phyloP scores from a whole-genome alignment of 257 asterid species.

The Forsythia viridissima region DNA sequence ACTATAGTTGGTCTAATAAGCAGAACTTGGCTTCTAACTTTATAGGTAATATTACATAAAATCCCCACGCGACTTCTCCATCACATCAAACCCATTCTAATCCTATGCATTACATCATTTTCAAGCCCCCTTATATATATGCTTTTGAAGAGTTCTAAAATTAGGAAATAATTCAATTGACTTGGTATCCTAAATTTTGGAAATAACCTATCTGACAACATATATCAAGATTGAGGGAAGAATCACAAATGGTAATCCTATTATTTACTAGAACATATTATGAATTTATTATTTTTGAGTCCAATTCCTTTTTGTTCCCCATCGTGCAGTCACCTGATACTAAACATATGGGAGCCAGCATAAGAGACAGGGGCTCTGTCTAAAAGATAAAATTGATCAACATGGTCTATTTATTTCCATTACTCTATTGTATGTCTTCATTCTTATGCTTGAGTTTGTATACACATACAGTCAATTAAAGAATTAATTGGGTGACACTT shows the following conservation, averaged over 20 bases:
- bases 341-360: not conserved
- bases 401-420: not conserved
- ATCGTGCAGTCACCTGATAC: not conserved
- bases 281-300: not conserved
- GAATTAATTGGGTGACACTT: not conserved
- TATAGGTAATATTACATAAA: not conserved
- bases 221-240: not conserved
- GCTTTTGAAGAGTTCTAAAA: not conserved
- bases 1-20: not conserved
- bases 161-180: not conserved
- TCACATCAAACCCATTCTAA: not conserved
- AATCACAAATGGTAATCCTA: not conserved
- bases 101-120: not conserved
- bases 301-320: not conserved
- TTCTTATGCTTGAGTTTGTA: slow-evolving; percentile 11
- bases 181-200: not conserved
- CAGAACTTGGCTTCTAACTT: not conserved
- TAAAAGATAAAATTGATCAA: not conserved
- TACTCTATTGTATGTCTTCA: slow-evolving; percentile 4
- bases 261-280: not conserved
- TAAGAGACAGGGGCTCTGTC: not conserved
- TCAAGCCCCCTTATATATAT: not conserved
- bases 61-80: not conserved
- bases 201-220: not conserved
- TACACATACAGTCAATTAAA: not conserved